Conservation (phyloP, 768 basidiomycete genomes). For the Tulasnella sp. region DNA sequence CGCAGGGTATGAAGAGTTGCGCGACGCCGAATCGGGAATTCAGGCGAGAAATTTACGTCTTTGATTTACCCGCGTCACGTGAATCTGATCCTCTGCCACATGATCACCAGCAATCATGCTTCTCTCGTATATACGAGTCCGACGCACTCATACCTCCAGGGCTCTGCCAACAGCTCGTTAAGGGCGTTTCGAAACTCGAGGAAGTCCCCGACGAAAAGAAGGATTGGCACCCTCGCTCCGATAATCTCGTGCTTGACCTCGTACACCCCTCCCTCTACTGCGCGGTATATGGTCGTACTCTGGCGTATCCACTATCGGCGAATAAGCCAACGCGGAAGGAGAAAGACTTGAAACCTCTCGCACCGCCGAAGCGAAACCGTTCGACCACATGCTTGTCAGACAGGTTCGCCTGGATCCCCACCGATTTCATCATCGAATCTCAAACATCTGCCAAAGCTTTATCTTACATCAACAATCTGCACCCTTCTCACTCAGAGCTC, state of each 20-base stretch:
- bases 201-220: constrained; percentile 21
- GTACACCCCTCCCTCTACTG: constrained; percentile 25
- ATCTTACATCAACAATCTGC: constrained; percentile 7
- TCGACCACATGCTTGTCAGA: background rate
- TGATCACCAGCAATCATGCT: background rate
- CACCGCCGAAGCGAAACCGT: background rate
- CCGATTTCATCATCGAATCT: background rate
- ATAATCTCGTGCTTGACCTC: constrained; percentile 25
- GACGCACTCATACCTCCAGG: constrained; percentile 20
- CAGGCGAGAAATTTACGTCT: background rate
- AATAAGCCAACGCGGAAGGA: background rate
- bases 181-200: constrained; percentile 19
- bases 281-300: constrained; percentile 23
- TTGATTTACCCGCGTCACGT: too few species aligned
- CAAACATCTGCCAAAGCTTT: background rate
- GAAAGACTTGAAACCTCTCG: background rate
- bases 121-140: constrained; percentile 14
- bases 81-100: too few species aligned
- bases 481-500: constrained; percentile 4
- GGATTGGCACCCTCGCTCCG: constrained; percentile 27
- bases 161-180: constrained; percentile 10
- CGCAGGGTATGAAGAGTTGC: background rate
- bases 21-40: constrained; percentile 7
- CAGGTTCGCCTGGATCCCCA: constrained; percentile 6
- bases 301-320: constrained; percentile 15